Evolutionary conservation across 371 early-diverging fungal genomes (phyloP), one percentile per base, ranked within the genome.

Genomic region (Coemansia sp.): DNA sequence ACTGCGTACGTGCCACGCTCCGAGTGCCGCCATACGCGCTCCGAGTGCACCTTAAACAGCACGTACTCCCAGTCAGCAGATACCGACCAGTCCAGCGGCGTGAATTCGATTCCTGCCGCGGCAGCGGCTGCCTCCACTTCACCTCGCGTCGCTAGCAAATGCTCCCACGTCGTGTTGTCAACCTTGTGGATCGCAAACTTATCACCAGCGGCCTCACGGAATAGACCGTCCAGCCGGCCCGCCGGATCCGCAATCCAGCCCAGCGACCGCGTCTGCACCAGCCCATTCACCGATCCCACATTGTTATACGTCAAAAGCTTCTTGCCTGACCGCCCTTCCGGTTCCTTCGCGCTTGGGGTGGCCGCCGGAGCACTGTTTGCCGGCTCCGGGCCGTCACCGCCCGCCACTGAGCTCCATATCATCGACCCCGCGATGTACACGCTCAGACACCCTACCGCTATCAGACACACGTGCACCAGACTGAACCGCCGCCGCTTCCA

Each of bases 11-110:
- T 85, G 33, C 92, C 88, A 62, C 81, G 84, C 49, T 81, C 87
- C 0, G 94, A 94, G 72, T 93, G 90, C 55, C 96, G 82, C 94
- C 93, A 97, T 77, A 88, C 87, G 66, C 85, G 86, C 56, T 86
- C 83, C 38, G 77, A 63, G 59, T 89, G 81, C 1, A 88, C 85
- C 43, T 77, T 83, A 36, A 94, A 68, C 55, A 94, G 81, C 11
- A 96, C 62, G 67, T 85, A 91, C 64, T 90, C 78, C 60, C 86
- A 83, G 70, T 94, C 94, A 24, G 86, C 79, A 0, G 95, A 95
- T 38, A 92, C 82, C 9, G 60, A 60, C 68, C 67, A 68, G 51
- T 64, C 58, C 48, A 47, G 40, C 52, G 66, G 67, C 31, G 29
- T 24, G 52, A 77, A 76, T 29, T 38, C 16, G 0, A 36, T 44